A percentile compares a stretch with the other conserved stretches of the same genome.
phyloP scores from a whole-genome alignment of 2,329 filamentous ascomycete genomes.

The Orbilia javanica region DNA sequence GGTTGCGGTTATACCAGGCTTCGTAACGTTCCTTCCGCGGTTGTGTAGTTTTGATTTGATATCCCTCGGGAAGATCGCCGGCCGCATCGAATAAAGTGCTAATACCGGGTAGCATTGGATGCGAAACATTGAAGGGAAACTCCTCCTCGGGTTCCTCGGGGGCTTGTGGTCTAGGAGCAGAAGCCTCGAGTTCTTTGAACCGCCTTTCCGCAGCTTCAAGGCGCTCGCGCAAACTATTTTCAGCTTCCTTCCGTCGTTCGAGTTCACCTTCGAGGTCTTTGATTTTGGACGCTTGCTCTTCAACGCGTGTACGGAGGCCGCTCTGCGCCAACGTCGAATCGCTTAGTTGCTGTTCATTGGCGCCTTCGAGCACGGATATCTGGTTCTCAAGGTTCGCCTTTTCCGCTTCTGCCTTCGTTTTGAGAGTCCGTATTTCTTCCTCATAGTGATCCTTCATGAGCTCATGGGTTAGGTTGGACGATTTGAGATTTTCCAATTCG shows the following conservation, averaged over 20 bases:
- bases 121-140: slow-evolving; percentile 12
- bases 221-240: slow-evolving; percentile 1
- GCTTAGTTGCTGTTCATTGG: neutral
- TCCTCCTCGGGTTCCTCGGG: neutral
- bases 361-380: neutral
- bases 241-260: neutral
- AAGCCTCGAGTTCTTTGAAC: slow-evolving; percentile 3
- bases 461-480: neutral
- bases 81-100: slow-evolving; percentile 1
- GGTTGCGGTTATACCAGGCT: slow-evolving; percentile 16
- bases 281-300: neutral
- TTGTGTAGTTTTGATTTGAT: neutral
- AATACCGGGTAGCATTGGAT: slow-evolving; percentile 19
- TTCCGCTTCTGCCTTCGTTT: neutral
- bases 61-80: neutral
- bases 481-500: neutral
- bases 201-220: neutral
- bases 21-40: slow-evolving; percentile 28
- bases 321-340: neutral
- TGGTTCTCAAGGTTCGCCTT: neutral
- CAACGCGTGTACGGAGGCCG: neutral
- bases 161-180: too few species aligned
- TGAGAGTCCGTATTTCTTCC: neutral
- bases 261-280: neutral
- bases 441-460: neutral